A percentile compares a stretch with the other conserved stretches of the same genome.
phyloP scores from a whole-genome alignment of 371 early-diverging fungal genomes.

The Syncephalis fuscata region DNA sequence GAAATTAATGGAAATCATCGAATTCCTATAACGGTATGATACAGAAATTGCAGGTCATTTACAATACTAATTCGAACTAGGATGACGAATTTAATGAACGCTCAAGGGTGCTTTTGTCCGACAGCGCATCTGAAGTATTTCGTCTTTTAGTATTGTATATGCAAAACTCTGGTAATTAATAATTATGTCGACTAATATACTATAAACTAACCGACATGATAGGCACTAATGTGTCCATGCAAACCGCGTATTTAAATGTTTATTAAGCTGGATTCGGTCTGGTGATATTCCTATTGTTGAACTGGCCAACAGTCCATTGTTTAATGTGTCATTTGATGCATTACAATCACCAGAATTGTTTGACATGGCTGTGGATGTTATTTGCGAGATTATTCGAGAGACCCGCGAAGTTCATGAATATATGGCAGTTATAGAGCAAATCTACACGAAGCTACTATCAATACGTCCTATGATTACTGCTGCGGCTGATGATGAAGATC shows the following conservation, averaged over 20 bases:
- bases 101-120: slow-evolving; percentile 36
- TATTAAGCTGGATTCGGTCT: slow-evolving; percentile 68
- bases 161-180: slow-evolving; percentile 36
- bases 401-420: slow-evolving; percentile 39
- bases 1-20: slow-evolving; percentile 54
- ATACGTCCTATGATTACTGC: slow-evolving; percentile 27
- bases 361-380: slow-evolving; percentile 70
- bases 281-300: slow-evolving; percentile 54
- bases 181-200: not conserved
- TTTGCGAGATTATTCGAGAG: slow-evolving; percentile 64
- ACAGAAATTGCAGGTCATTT: slow-evolving; percentile 1
- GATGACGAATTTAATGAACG: slow-evolving; percentile 40
- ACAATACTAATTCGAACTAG: slow-evolving; percentile 16
- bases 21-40: slow-evolving; percentile 35
- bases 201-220: not conserved
- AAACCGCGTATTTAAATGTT: slow-evolving; percentile 51
- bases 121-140: slow-evolving; percentile 41
- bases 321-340: slow-evolving; percentile 56
- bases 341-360: slow-evolving; percentile 47
- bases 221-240: slow-evolving; percentile 31
- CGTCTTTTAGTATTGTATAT: slow-evolving; percentile 40
- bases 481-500: slow-evolving; percentile 41
- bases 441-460: slow-evolving; percentile 36
- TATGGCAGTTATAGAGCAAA: slow-evolving; percentile 31
- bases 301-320: slow-evolving; percentile 45